Conservation (phyloP, 1,284 basidiomycete genomes). For the Apiotrichum mycotoxinovorans region DNA sequence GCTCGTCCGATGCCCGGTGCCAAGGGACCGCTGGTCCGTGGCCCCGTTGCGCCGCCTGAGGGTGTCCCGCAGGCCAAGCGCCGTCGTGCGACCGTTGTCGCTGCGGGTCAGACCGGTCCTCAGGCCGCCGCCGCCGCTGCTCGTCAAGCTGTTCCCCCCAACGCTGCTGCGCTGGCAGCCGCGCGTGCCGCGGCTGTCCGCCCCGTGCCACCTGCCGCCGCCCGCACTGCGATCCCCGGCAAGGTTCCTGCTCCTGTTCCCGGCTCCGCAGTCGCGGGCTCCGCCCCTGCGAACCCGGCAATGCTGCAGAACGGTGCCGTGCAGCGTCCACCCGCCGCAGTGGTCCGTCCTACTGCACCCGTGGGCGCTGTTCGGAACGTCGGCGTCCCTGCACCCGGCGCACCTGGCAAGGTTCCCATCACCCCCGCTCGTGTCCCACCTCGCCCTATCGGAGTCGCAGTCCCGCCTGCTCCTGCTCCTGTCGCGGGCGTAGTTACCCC, state of each 20-base stretch:
- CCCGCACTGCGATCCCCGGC: too few relatives aligned
- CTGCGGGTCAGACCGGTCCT: neutral
- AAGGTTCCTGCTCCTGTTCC: neutral
- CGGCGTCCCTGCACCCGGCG: too few relatives aligned
- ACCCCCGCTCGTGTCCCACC: too few relatives aligned
- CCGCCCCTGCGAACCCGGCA: neutral
- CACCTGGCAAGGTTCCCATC: neutral
- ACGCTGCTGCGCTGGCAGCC: neutral
- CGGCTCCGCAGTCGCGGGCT: neutral
- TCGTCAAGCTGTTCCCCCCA: neutral
- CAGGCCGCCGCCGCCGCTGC: neutral
- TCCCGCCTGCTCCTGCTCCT: neutral
- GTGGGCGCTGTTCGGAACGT: too few relatives aligned
- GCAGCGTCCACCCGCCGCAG: neutral
- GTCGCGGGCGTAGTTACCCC: too few relatives aligned
- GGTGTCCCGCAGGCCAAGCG: constrained; percentile 42
- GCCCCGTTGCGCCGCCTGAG: constrained; percentile 35
- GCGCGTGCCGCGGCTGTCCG: neutral
- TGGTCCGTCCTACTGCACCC: too few relatives aligned
- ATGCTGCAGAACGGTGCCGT: neutral
- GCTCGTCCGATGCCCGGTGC: constrained; percentile 1
- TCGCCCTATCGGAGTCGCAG: neutral
- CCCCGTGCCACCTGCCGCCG: neutral
- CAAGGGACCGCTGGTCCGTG: constrained; percentile 37
- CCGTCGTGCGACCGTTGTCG: constrained; percentile 37